Evolutionary conservation across 2,329 filamentous ascomycete species (phyloP).

Genomic region (Colletotrichum tamarilloi): DNA sequence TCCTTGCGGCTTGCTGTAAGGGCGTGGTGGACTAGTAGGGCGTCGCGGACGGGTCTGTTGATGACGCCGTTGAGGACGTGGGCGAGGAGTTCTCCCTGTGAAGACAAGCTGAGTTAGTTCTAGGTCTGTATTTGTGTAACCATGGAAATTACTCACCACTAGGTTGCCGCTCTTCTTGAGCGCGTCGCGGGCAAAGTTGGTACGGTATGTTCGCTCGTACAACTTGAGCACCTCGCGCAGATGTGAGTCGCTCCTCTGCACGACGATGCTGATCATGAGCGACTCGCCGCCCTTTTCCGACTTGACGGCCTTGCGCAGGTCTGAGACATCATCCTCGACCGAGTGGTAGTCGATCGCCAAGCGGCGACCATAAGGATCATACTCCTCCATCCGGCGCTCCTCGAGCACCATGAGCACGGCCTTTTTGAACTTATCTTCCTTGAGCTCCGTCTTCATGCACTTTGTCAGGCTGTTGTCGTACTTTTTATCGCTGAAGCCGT

Average conservation of each 20-base stretch:
- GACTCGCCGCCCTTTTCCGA: constrained; percentile 86
- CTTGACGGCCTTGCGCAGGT: constrained; percentile 75
- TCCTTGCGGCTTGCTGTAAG: constrained; percentile 80
- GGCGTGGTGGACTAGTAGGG: constrained; percentile 90
- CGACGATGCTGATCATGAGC: constrained; percentile 86
- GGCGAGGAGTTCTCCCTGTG: constrained; percentile 89
- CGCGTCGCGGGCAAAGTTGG: constrained; percentile 90
- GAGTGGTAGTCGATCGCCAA: constrained; percentile 68
- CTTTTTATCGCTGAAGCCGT: constrained; percentile 90
- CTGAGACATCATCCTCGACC: constrained; percentile 77
- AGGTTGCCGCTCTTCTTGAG: constrained; percentile 91
- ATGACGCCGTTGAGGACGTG: constrained; percentile 97
- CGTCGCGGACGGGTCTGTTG: constrained; percentile 93
- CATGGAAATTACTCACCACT: constrained; percentile 73
- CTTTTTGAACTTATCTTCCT: constrained; percentile 95
- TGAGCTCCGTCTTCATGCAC: constrained; percentile 93
- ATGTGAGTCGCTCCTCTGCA: constrained; percentile 84
- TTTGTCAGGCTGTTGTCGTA: constrained; percentile 83
- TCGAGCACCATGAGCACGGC: constrained; percentile 88
- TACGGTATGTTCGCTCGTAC: constrained; percentile 79
- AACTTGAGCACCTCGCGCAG: constrained; percentile 80
- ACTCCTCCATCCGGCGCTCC: constrained; percentile 85
- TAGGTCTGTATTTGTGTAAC: background rate
- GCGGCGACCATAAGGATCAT: constrained; percentile 70
- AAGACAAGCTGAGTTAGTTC: constrained; percentile 18